Evolutionary conservation across 1,284 basidiomycete genomes (phyloP).

Genomic region (Pseudozyma tsukubaensis): DNA sequence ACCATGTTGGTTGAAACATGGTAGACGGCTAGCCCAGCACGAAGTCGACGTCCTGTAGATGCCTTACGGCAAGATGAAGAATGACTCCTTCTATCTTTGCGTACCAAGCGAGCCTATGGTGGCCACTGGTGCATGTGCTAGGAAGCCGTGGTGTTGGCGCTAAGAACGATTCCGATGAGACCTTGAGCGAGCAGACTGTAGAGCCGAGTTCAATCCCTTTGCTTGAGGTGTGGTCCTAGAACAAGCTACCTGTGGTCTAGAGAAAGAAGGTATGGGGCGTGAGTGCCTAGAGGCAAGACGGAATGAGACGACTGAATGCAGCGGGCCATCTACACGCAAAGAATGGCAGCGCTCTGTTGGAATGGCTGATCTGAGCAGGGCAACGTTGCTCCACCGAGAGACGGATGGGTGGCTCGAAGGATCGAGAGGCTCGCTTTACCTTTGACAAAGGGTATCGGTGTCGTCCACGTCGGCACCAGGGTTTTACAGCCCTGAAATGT

Average conservation of each 20-base stretch:
- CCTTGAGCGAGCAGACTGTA: too few relatives aligned
- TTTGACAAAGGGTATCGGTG: background rate
- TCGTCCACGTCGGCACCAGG: background rate
- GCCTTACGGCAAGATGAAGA: slow-evolving; percentile 1
- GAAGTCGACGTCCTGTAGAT: background rate
- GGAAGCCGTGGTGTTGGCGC: too few relatives aligned
- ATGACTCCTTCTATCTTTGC: too few relatives aligned
- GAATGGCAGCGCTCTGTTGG: slow-evolving; percentile 5
- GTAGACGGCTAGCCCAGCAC: slow-evolving; percentile 1
- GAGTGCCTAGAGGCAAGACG: slow-evolving; percentile 10
- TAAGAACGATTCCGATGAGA: too few relatives aligned
- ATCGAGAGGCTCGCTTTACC: background rate
- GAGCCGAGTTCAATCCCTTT: too few relatives aligned
- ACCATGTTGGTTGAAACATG: slow-evolving; percentile 51
- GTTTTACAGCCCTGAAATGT: background rate
- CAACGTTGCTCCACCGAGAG: background rate
- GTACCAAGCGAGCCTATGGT: too few relatives aligned
- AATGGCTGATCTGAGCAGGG: background rate
- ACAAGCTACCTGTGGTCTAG: background rate
- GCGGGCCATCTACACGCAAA: slow-evolving; percentile 26
- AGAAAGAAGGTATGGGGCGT: background rate
- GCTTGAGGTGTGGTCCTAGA: background rate
- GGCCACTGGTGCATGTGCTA: too few relatives aligned
- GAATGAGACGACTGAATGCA: background rate
- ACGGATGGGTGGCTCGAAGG: background rate